Percentiles rank a stretch among this genome's conserved stretches.
Conservation (phyloP, 305 asterid genomes). For the Solanum chacoense region DNA sequence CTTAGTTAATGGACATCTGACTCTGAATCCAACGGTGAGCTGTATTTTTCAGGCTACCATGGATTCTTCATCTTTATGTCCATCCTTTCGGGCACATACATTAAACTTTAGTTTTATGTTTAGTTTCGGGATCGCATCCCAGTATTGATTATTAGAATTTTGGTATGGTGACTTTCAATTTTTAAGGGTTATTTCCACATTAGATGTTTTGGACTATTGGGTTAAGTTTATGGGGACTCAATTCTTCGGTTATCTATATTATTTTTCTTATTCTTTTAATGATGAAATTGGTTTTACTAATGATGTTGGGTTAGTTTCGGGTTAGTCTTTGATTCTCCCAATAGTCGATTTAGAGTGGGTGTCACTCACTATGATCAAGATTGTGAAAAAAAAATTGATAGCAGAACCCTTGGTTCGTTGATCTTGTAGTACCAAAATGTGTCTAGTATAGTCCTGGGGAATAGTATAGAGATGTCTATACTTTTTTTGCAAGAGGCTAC, state of each 20-base stretch:
- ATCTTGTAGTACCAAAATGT: neutral
- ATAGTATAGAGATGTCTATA: too few relatives aligned
- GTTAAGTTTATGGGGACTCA: neutral
- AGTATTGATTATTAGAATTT: too few relatives aligned
- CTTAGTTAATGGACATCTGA: neutral
- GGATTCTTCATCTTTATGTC: neutral
- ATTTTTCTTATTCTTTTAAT: neutral
- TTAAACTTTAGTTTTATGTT: neutral
- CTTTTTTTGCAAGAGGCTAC: neutral
- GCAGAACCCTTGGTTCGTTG: neutral
- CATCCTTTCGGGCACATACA: neutral
- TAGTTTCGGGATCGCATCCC: neutral
- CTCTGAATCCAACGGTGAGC: neutral
- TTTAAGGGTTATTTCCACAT: too few relatives aligned
- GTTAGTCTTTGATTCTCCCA: neutral
- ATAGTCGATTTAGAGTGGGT: neutral
- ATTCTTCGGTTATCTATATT: neutral
- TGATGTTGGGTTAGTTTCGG: neutral
- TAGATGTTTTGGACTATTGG: neutral
- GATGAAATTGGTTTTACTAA: neutral
- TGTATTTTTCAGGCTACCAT: neutral
- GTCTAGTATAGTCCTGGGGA: neutral
- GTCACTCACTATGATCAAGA: neutral
- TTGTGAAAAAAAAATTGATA: too few relatives aligned
- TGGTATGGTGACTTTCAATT: neutral